These are phyloP conservation scores for Cyanidiococcus yangmingshanensis DNA, from an alignment of 23 red algal species.

Conservation along the genomic window DNA sequence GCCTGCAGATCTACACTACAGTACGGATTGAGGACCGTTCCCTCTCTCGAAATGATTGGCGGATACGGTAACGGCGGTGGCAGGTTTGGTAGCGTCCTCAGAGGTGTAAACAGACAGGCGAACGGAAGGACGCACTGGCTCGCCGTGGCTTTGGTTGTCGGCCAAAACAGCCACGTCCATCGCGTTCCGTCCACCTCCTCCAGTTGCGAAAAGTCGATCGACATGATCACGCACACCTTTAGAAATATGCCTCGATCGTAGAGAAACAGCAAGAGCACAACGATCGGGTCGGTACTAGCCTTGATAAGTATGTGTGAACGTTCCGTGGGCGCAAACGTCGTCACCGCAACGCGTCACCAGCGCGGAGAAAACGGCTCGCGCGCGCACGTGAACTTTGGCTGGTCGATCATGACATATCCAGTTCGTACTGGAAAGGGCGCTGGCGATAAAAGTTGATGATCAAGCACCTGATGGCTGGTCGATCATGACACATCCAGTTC, in stretches of 20 bases:
- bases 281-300: too few species aligned
- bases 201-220: constrained; percentile 73
- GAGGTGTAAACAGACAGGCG: constrained; percentile 86
- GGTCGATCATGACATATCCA: too few species aligned
- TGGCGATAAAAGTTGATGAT: too few species aligned
- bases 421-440: too few species aligned
- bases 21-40: constrained; percentile 79
- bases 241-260: not conserved
- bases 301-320: too few species aligned
- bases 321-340: too few species aligned
- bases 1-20: constrained; percentile 63
- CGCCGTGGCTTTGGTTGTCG: constrained; percentile 65
- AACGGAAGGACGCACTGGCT: constrained; percentile 83
- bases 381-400: too few species aligned
- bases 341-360: too few species aligned
- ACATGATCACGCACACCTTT: not conserved
- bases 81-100: constrained; percentile 50
- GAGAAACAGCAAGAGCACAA: too few species aligned
- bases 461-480: too few species aligned
- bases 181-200: constrained; percentile 92
- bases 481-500: too few species aligned
- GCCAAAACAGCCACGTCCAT: constrained; percentile 92
- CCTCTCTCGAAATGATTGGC: constrained; percentile 65
- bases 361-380: too few species aligned
- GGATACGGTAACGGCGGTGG: constrained; percentile 64